phyloP scores from a whole-genome alignment of 805 yeast genomes.

The Brettanomyces custersianus region DNA sequence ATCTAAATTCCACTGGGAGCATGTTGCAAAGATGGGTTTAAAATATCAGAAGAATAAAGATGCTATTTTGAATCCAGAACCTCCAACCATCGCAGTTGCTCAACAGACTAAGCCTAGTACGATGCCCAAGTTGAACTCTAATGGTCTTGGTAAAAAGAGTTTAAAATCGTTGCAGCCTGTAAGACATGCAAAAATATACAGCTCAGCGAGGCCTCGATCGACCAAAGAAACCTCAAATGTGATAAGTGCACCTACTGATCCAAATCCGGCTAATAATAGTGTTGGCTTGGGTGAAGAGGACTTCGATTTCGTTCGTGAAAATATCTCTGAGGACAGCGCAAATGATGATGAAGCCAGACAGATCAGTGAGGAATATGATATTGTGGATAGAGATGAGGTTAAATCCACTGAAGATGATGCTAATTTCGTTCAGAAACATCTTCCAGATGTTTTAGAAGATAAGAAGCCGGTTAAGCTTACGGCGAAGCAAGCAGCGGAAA shows the following conservation, averaged over 20 bases:
- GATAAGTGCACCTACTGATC: slow-evolving; percentile 12
- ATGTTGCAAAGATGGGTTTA: slow-evolving; percentile 10
- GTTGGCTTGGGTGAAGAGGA: slow-evolving; percentile 12
- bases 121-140: background rate
- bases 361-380: slow-evolving; percentile 6
- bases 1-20: slow-evolving; percentile 8
- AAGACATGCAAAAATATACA: background rate
- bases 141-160: slow-evolving; percentile 3
- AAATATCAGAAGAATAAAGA: slow-evolving; percentile 8
- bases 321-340: slow-evolving; percentile 11
- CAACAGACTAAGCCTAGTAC: background rate
- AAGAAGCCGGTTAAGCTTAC: slow-evolving; percentile 1
- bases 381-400: slow-evolving; percentile 3
- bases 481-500: background rate
- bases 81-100: background rate
- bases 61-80: background rate
- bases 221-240: background rate
- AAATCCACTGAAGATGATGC: background rate
- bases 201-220: background rate
- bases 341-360: slow-evolving; percentile 14
- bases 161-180: slow-evolving; percentile 9
- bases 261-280: slow-evolving; percentile 12
- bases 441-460: background rate
- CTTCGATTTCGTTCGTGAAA: slow-evolving; percentile 15
- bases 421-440: too few species aligned